Conservation (phyloP, 371 early-diverging fungal species). For the Circinella umbellata region DNA sequence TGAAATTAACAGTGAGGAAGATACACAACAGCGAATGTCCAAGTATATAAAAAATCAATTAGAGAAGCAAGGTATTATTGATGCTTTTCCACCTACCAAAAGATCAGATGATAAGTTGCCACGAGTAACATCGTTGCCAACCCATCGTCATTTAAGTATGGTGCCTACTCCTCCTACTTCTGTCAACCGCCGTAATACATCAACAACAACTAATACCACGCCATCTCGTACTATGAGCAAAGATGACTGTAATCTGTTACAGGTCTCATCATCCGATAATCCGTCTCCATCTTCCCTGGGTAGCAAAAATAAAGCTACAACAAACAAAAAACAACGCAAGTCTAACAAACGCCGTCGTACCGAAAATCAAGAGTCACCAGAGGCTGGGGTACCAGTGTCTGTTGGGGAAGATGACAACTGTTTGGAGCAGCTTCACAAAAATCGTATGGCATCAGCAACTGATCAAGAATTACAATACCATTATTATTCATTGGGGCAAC, state of each 20-base stretch:
- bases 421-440: not conserved
- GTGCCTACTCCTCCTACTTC: slow-evolving; percentile 35
- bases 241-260: not conserved
- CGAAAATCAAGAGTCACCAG: not conserved
- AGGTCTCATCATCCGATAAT: too few species aligned
- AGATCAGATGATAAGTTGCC: slow-evolving; percentile 27
- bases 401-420: not conserved
- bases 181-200: slow-evolving; percentile 15
- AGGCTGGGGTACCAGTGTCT: not conserved
- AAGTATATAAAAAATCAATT: slow-evolving; percentile 33
- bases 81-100: slow-evolving; percentile 44
- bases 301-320: too few species aligned
- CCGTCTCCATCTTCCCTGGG: too few species aligned
- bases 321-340: not conserved
- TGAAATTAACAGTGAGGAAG: not conserved
- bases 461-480: not conserved
- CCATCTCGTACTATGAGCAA: slow-evolving; percentile 19
- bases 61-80: slow-evolving; percentile 46
- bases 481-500: not conserved
- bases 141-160: slow-evolving; percentile 48
- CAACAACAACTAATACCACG: not conserved
- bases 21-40: slow-evolving; percentile 28
- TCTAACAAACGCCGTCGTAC: not conserved
- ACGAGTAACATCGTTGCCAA: slow-evolving; percentile 29
- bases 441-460: not conserved